Evolutionary conservation across 345 rosid genomes (phyloP), one percentile per base, ranked within the genome.

Genomic region (Luvunga scandens): DNA sequence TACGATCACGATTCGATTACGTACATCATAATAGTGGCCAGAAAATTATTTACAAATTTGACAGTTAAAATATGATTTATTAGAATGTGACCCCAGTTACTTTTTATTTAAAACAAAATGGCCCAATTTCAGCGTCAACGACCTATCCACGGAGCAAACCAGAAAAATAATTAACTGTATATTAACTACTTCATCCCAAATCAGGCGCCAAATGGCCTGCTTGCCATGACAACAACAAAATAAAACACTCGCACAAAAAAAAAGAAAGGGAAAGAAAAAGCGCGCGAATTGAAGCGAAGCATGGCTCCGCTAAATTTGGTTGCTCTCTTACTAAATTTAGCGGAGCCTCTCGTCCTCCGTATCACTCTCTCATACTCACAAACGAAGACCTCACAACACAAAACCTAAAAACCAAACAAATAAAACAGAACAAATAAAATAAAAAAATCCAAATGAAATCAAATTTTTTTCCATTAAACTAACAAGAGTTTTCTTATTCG

Each of bases 281-380:
- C 21, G 22, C 21, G 38, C 36, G 36, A 65, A 18, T 16, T 4
- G 36, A 31, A 65, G 71, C 50, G 42, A 5, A 74, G 69, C 27
- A 62, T 31, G 64, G 19, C 18, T 60, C 69, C 76, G 45, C 66
- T 33, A 18, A 38, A n/a, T 72, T 74, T 53, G 14, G 75, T 66
- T 61, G 31, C 59, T 31, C 48, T 25, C 28, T 76, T 74, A 67
- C 80, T 75, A 86, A 74, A 71, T 65, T 48, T 80, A 85, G 82
- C 81, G 69, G 79, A 66, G 31, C 79, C 71, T 69, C 71, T 60
- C 69, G 13, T 73, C 78, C 71, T 71, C 81, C 62, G 64, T 25
- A 45, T 75, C 66, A 21, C 62, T 53, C 65, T 71, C 64, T 25
- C 48, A 77, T 60, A 79, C 50, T 66, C 48, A n/a, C 27, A 19